These are phyloP conservation scores for Sporothrix mexicana DNA, from an alignment of 2,329 filamentous ascomycete genomes.

Conservation along the genomic window DNA sequence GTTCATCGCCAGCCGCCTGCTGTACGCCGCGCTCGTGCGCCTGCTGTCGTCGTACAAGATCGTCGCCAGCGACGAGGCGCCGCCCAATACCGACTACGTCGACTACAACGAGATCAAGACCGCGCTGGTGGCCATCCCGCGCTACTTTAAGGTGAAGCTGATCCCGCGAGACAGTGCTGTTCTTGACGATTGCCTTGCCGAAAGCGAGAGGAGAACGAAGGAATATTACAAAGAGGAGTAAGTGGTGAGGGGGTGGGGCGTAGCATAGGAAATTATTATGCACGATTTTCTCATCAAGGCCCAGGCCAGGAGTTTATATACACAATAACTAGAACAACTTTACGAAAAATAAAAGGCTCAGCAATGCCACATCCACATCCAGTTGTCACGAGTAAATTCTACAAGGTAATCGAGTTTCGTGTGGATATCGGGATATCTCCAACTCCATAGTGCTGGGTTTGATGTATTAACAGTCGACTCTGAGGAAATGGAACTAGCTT, in stretches of 20 bases:
- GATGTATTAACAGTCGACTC: too few species aligned
- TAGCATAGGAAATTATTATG: not conserved
- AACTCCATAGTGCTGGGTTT: too few species aligned
- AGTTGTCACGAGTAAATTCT: too few species aligned
- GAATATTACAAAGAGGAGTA: slow-evolving; percentile 36
- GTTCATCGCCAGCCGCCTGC: slow-evolving; percentile 67
- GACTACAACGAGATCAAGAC: slow-evolving; percentile 39
- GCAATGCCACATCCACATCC: too few species aligned
- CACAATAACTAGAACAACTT: too few species aligned
- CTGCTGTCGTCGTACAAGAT: slow-evolving; percentile 48
- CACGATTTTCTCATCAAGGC: too few species aligned
- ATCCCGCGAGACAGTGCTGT: slow-evolving; percentile 31
- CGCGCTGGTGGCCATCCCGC: slow-evolving; percentile 36
- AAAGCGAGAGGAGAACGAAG: slow-evolving; percentile 33
- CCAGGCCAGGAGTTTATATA: too few species aligned
- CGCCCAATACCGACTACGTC: slow-evolving; percentile 51
- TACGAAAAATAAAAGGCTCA: too few species aligned
- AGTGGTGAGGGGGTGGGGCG: too few species aligned
- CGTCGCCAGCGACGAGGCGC: slow-evolving; percentile 67
- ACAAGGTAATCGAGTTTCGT: too few species aligned
- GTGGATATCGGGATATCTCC: too few species aligned
- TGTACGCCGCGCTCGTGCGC: slow-evolving; percentile 65
- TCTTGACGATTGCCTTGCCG: slow-evolving; percentile 29
- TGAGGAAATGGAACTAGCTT: too few species aligned
- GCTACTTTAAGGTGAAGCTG: slow-evolving; percentile 37